These are phyloP conservation scores for Cystofilobasidium macerans DNA, from an alignment of 768 basidiomycete genomes.

Conservation along the genomic window DNA sequence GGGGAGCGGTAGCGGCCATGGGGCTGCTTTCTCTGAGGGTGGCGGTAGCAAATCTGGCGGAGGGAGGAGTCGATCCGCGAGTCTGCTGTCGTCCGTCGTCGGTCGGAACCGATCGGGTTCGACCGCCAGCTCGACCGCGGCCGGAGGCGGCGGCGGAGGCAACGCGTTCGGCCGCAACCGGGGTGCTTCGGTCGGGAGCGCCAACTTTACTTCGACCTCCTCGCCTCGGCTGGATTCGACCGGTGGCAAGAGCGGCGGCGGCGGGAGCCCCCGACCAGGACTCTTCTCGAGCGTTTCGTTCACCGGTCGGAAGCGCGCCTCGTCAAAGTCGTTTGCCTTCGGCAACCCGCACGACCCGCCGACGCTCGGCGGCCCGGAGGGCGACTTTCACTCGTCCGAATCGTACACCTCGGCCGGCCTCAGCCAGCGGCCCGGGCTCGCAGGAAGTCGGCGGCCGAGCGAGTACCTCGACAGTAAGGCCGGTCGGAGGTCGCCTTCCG, in stretches of 20 bases:
- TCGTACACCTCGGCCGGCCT: not conserved
- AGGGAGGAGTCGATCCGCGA: not conserved
- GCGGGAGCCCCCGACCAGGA: conserved; percentile 1
- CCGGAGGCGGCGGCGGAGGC: not conserved
- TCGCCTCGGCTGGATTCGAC: not conserved
- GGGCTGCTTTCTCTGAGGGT: not conserved
- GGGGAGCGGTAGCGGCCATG: not conserved
- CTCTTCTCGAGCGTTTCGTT: conserved; percentile 20
- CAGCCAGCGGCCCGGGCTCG: too few relatives aligned
- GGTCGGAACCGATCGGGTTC: not conserved
- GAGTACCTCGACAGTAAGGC: too few relatives aligned
- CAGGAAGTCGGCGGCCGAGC: too few relatives aligned
- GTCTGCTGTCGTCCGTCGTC: conserved; percentile 1
- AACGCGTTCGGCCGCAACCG: conserved; percentile 14
- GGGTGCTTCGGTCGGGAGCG: conserved; percentile 13
- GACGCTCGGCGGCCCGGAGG: too few relatives aligned
- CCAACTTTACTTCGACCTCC: not conserved
- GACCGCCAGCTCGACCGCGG: not conserved
- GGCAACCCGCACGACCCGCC: too few relatives aligned
- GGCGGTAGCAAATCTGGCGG: not conserved
- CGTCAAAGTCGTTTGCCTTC: not conserved
- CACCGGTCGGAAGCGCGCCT: conserved; percentile 9
- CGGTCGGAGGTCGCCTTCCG: too few relatives aligned
- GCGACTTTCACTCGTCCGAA: not conserved
- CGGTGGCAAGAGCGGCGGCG: not conserved